A percentile compares a stretch with the other conserved stretches of the same genome.
Evolutionary conservation across 768 basidiomycete species (phyloP).

Genomic region (Russula brevipes): DNA sequence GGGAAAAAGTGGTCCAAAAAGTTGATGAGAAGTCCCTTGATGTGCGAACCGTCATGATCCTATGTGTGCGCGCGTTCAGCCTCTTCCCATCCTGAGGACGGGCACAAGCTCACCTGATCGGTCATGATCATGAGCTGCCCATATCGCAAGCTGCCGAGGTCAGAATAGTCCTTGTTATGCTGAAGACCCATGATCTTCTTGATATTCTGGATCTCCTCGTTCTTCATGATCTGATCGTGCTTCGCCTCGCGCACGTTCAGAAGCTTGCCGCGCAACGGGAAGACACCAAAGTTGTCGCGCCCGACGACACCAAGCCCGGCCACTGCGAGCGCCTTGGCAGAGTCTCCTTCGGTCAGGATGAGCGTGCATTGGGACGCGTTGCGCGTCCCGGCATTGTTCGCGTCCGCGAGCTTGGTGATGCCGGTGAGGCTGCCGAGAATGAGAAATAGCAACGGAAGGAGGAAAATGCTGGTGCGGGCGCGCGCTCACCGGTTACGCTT

Average conservation of each 20-base stretch:
- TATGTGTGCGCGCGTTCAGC: constrained; percentile 31
- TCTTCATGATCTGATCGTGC: constrained; percentile 97
- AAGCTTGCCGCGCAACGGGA: constrained; percentile 94
- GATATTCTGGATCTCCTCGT: constrained; percentile 94
- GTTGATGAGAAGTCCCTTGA: constrained; percentile 98
- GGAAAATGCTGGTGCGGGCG: not conserved
- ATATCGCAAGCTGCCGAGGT: constrained; percentile 68
- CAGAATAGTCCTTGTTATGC: constrained; percentile 84
- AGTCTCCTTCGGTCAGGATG: constrained; percentile 98
- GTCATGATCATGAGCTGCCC: constrained; percentile 99
- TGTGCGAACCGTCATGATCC: constrained; percentile 99
- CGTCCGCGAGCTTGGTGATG: constrained; percentile 89
- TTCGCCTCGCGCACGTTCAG: constrained; percentile 96
- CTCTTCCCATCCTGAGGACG: not conserved
- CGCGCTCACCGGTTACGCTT: constrained; percentile 73
- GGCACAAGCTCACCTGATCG: constrained; percentile 68
- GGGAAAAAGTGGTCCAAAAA: constrained; percentile 97
- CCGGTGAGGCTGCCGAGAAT: constrained; percentile 64
- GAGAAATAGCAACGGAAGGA: not conserved
- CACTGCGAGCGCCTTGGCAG: constrained; percentile 93
- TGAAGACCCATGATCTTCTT: constrained; percentile 97
- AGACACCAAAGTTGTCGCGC: constrained; percentile 95
- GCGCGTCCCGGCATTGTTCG: constrained; percentile 92
- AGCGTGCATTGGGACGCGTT: constrained; percentile 81
- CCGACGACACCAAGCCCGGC: constrained; percentile 94